Base-by-base conservation (phyloP, 2,329 filamentous ascomycete species). In the Chrysosporium keratinophilum region DNA sequence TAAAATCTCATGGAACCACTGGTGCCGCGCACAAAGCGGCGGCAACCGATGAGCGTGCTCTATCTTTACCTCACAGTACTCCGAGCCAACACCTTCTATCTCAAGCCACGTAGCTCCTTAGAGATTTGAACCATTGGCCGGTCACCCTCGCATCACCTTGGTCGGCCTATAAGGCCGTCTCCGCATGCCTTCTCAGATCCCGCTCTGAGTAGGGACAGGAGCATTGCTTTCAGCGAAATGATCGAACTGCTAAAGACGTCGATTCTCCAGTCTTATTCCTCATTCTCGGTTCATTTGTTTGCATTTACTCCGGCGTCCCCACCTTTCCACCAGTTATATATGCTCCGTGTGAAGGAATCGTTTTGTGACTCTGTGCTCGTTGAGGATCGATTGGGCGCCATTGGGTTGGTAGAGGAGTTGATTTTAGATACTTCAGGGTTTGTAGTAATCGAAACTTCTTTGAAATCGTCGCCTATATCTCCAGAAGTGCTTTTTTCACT, bases 261-360 rank as follows among this genome's bases (percentile, higher is more conserved):
- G 15, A 23, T 20, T 41, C 20, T 5, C 33, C 43, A 23, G 7
- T 31, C 15, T 7, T 35, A 17, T 31, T 31, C 14, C 6, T n/a
- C 40, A 10, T 40, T 31, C 15, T 17, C 20, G 3, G 15, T 12
- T 50, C 48, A 50, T 34, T 42, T 43, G 7, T 33, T 34, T 1
- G 23, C 10, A 7, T 15, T n/a, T 17, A 9, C 17, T 5, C 34
- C 23, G 1, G n/a, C 1, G 28, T 2, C 44, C 17, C 39, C 20
- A 28, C 34, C 45, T 15, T 39, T 50, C 54, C 50, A 50, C 50
- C 50, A 52, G 17, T 43, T 53, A 41, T 31, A 46, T 17, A 53
- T 45, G 12, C 14, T 43, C 9, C 39, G 43, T 31, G 49, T 39
- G 17, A 15, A 48, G 12, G 46, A 50, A 28, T 23, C 15, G 37